Percentiles rank a stretch among this genome's conserved stretches.
Evolutionary conservation across 139 green algal species (phyloP).

Genomic region (Pleodorina starrii): DNA sequence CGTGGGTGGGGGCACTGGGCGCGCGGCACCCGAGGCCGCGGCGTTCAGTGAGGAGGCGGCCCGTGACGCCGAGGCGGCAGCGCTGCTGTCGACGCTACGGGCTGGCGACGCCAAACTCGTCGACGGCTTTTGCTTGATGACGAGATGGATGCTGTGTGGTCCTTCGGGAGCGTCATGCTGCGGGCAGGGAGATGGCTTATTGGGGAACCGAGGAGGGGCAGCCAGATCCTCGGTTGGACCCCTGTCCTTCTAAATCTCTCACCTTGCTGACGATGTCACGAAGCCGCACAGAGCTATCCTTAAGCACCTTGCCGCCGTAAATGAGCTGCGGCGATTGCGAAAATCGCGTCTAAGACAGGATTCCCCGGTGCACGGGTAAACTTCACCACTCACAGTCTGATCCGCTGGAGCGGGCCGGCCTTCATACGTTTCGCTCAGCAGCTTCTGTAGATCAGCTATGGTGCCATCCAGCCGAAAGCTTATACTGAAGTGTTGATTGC

Average conservation of each 20-base stretch:
- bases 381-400: constrained; percentile 58
- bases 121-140: constrained; percentile 64
- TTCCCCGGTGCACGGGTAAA: background rate
- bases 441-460: constrained; percentile 52
- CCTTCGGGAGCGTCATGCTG: constrained; percentile 52
- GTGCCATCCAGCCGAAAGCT: constrained; percentile 41
- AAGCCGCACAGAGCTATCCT: constrained; percentile 47
- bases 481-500: constrained; percentile 43
- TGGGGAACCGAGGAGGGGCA: background rate
- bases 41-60: background rate
- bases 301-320: constrained; percentile 77
- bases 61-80: background rate
- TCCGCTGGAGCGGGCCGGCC: constrained; percentile 42
- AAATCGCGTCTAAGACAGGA: background rate
- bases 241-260: no score
- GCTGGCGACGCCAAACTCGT: background rate
- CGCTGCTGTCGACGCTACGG: background rate
- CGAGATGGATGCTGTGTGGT: constrained; percentile 73
- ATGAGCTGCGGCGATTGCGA: constrained; percentile 67
- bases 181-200: background rate
- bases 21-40: background rate
- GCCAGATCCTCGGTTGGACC: background rate
- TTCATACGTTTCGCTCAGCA: constrained; percentile 47
- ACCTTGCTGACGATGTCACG: constrained; percentile 60
- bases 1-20: background rate